Evolutionary conservation across 805 yeast species (phyloP), one percentile per base, ranked within the genome.

Genomic region (Hanseniaspora lindneri): DNA sequence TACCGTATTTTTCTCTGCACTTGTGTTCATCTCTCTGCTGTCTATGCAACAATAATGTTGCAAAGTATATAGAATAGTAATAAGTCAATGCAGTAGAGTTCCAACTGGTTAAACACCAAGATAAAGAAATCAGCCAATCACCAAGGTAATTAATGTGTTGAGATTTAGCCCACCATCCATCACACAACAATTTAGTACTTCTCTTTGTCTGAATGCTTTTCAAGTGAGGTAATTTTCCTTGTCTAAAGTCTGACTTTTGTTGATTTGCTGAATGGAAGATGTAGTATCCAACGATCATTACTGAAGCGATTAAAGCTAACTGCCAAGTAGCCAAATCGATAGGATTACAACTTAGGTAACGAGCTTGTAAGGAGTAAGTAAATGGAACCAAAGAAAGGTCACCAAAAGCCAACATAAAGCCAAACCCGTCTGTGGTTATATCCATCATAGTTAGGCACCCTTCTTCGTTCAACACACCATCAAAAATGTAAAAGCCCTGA

Each of bases 141-240:
- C 98, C 98, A 51, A 88, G 73, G 65, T 92, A 92, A 61, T 92
- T 92, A 60, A 85, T 86, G 63, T 92, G 98, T 55, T 94, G 95
- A 6, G 95, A 79, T 17, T 71, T 63, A 2, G 82, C 83, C 98
- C 98, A 92, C 98, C 97, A 92, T 2, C 97, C 96, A 58, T 86
- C 92, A 48, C 79, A 75, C 39, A 92, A 67, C 54, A 92, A 72
- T 59, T 76, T 83, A 23, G 95, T 80, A 1, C 94, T 94, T 14
- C 82, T 76, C 27, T 73, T 68, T 0, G 96, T 81, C 54, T 75
- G 67, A 51, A 92, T 83, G 48, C 75, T 79, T 53, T 76, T 73
- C 66, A 86, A 67, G 59, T 84, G 78, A 36, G 71, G 64, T 51
- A 87, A 71, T 55, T 80, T 75, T 14, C 95, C 95, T 53, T 75